Evolutionary conservation across 1,284 basidiomycete genomes (phyloP), one percentile per base, ranked within the genome.

Genomic region (Neolentinus lepideus): DNA sequence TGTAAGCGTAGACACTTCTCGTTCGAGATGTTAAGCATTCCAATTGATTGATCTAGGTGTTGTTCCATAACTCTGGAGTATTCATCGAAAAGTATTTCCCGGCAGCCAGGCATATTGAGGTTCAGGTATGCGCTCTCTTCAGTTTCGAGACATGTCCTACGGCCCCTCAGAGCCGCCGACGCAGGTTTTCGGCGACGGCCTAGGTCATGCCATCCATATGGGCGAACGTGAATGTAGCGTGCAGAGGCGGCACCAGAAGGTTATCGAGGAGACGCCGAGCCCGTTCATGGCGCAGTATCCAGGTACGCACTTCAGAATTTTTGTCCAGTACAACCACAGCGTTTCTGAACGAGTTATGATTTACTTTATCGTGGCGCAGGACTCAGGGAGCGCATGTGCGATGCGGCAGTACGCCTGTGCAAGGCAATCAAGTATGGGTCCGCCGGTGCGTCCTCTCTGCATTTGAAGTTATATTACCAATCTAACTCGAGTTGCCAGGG

Each of bases 181-280:
- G 3, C 48, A 83, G 76, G 75, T 89, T 0, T 86, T 88, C 59
- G 87, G 85, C 14, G 79, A 89, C 63, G 84, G 84, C 0, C 52
- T 65, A 0, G 80, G 80, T 3, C 71, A 80, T 54, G 80, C 79
- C 1, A 71, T 87, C 12, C 83, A 86, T 63, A 78, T 88, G 71
- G 81, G 84, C 31, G 86, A 89, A 63, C 74, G 88, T 10, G 88
- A 90, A 64, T 87, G 85, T 61, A 84, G 80, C 46, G 70, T 88
- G 16, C 88, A 90, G 64, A 72, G 88, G 27, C 70, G 87, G 25
- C 81, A 88, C 62, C 88, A 90, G 67, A 90, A 90, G 64, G 78
- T 90, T 3, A 78, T 90, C 29, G 87, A 90, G 63, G 88, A 89
- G 63, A 75, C 78, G 1, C 80, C 80, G 0, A 81, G 80, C 60